Evolutionary conservation across 2,329 filamentous ascomycete species (phyloP), one percentile per base, ranked within the genome.

Genomic region (Septoria petroselini): DNA sequence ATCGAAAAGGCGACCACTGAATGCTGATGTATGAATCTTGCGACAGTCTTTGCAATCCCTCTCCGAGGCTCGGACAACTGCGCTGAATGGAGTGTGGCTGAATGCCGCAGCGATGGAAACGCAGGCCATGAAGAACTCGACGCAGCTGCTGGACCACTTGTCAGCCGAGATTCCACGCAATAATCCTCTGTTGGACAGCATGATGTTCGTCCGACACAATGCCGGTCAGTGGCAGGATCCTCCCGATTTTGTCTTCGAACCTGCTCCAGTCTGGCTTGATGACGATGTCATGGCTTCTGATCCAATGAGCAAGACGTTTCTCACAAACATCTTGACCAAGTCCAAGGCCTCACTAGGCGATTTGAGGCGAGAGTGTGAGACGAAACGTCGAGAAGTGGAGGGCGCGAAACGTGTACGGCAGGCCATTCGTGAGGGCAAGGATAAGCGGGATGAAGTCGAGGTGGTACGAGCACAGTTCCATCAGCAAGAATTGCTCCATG

Each of bases 201-300:
- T 95, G 78, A 98, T 98, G 93, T 98, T 96, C 69, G 84, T 95
- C 50, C 84, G 86, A 54, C 93, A 98, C 73, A 98, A 98, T 65
- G 83, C 87, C 60, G 23, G 81, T 18, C 73, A 79, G 43, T 95
- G 88, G 78, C 83, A 89, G 63, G 91, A 97, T 64, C 93, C 93
- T 0, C 64, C 80, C 1, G 86, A 96, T 70, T 87, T 93, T 70
- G 75, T 74, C 8, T 98, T 98, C 62, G 93, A 98, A 69, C 86
- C 93, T 1, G 95, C 91, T 66, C 91, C 93, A 0, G 86, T 98
- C 21, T 98, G 94, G 93, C 86, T 96, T 63, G 94, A 98, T 62
- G 90, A 96, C 62, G 87, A 86, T 51, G 72, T 78, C 17, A 95
- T 98, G 80, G 79, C 93, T 5, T 82, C 85, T 0, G 91, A 97